A percentile compares a stretch with the other conserved stretches of the same genome.
Evolutionary conservation across 31 red algal species (phyloP).

Genomic region (Endocladia muricata): DNA sequence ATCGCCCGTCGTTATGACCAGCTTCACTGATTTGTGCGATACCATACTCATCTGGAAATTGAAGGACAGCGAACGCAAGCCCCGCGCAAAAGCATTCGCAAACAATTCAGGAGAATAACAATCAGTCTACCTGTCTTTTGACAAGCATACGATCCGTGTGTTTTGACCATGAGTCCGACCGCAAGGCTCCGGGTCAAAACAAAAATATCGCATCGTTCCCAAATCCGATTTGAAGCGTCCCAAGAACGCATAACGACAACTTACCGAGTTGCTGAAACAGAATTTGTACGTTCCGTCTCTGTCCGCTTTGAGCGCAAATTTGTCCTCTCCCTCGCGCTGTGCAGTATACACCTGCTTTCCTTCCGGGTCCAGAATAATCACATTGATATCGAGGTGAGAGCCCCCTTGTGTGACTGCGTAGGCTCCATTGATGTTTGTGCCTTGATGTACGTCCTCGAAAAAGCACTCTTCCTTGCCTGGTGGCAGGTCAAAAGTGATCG

Average conservation of each 20-base stretch:
- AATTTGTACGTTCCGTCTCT: conserved; percentile 70
- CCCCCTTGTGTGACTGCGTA: conserved; percentile 75
- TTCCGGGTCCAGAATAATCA: conserved; percentile 50
- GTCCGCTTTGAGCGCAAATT: conserved; percentile 66
- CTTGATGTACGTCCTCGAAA: conserved; percentile 83
- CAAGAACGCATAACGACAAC: conserved; percentile 10
- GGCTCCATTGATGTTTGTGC: conserved; percentile 64
- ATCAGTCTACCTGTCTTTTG: no score
- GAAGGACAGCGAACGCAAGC: not conserved
- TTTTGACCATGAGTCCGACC: no score
- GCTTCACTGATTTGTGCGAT: conserved; percentile 78
- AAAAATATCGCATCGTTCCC: no score
- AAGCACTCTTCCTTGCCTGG: conserved; percentile 83
- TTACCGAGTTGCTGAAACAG: conserved; percentile 80
- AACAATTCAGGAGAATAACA: no score
- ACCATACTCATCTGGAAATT: conserved; percentile 56
- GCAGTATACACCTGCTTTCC: conserved; percentile 55
- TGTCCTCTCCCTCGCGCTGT: conserved; percentile 76
- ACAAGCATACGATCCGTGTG: no score
- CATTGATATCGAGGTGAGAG: conserved; percentile 85
- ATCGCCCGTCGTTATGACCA: conserved; percentile 68
- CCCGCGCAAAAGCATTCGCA: no score
- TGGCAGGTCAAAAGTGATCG: conserved; percentile 72
- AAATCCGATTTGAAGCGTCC: not conserved
- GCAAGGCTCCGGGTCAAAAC: no score